Evolutionary conservation across 1,284 basidiomycete genomes (phyloP), one percentile per base, ranked within the genome.

Genomic region (Calocybe gambosa): DNA sequence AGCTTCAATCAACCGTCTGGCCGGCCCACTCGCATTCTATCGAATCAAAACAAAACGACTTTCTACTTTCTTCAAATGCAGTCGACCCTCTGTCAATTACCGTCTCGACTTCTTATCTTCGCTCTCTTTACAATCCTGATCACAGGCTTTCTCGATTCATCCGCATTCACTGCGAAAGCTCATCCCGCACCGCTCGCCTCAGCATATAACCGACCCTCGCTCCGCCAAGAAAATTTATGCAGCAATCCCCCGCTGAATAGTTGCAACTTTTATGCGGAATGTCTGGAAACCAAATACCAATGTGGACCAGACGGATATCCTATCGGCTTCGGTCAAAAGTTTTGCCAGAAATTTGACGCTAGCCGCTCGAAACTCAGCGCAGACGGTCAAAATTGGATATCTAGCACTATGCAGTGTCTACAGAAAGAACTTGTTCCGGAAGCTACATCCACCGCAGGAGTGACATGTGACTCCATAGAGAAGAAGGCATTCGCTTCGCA

Each of bases 341-440:
- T 52, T 49, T 75, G 71, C 54, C 53, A 60, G 19, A 67, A 64
- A 16, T 73, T 74, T 54, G 58, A 56, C 12, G 49, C 56, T 19
- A 42, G 62, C 16, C 58, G 58, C 16, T 26, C 34, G 16, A 13
- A 55, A 36, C 58, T 75, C 10, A 62, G 61, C 10, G 10, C 55
- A 0, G 45, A 43, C 4, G 71, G 72, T 0, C 62, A 69, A 44
- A 55, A 52, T 39, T 75, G 73, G 73, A 65, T 75, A 62, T 35
- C 67, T 25, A 54, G 61, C 34, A 69, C 68, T n/a, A 71, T 75
- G 71, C 62, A 65, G 33, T 75, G 73, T 46, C 62, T 75, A 5
- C 72, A 74, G 47, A 48, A 48, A 1, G 62, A 61, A 1, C 62
- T 75, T 9, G 64, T 74, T 1, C 62, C 61, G 1, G 66, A 70